A percentile compares a stretch with the other conserved stretches of the same genome.
Conservation (phyloP, 306 rosid genomes). For the Pterocarpus macrocarpus region DNA sequence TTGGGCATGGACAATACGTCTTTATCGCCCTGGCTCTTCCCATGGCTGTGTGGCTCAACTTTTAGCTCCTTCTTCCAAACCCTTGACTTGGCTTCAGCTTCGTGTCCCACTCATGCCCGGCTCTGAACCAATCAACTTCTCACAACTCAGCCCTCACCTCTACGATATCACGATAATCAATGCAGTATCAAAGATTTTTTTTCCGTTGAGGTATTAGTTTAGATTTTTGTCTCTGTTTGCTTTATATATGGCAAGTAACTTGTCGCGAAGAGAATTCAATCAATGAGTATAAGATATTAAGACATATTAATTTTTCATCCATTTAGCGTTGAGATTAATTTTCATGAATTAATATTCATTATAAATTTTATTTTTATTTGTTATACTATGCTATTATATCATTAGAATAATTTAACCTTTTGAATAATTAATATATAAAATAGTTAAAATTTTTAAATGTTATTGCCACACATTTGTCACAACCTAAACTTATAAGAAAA, state of each 20-base stretch:
- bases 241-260: neutral
- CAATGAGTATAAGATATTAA: neutral
- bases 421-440: too few relatives aligned
- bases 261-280: neutral
- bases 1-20: slow-evolving; percentile 39
- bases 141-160: slow-evolving; percentile 32
- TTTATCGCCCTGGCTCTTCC: slow-evolving; percentile 20
- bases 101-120: slow-evolving; percentile 7
- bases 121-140: neutral
- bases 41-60: neutral
- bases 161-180: neutral
- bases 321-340: neutral
- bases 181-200: neutral
- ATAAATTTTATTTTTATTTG: too few relatives aligned
- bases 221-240: neutral
- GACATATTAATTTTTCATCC: neutral
- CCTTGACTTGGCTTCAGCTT: slow-evolving; percentile 38
- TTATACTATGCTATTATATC: too few relatives aligned
- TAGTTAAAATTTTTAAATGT: too few relatives aligned
- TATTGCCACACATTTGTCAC: too few relatives aligned
- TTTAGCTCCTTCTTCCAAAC: neutral
- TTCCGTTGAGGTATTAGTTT: neutral
- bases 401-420: too few relatives aligned
- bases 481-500: too few relatives aligned
- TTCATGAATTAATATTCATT: neutral